Conservation (phyloP, 345 rosid genomes). For the Gossypium longicalyx region DNA sequence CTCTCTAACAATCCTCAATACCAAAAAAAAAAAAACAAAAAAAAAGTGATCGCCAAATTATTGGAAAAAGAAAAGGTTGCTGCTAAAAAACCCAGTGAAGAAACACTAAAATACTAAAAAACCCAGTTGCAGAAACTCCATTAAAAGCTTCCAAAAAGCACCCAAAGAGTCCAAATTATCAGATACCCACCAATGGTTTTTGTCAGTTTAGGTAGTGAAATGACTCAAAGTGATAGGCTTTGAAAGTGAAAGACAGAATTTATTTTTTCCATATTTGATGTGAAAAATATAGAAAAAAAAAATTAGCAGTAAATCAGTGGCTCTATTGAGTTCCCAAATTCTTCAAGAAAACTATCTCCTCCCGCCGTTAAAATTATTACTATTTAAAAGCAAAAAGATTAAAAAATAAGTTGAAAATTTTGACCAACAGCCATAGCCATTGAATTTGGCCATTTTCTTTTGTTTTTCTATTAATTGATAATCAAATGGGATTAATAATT, state of each 20-base stretch:
- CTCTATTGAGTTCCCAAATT: conserved; percentile 10
- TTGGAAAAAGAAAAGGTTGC: not conserved
- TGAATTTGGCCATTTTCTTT: conserved; percentile 9
- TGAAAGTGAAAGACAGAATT: not conserved
- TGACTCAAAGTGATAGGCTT: not conserved
- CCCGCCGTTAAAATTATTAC: not conserved
- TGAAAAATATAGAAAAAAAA: not conserved
- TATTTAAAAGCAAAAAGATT: not conserved
- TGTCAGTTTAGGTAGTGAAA: not conserved
- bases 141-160: not conserved
- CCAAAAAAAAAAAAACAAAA: not conserved
- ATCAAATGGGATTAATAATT: too few species aligned
- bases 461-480: not conserved
- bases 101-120: not conserved
- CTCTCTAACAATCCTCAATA: not conserved
- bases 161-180: not conserved
- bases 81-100: not conserved
- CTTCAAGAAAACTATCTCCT: not conserved
- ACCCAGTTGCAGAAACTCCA: not conserved
- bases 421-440: not conserved
- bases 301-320: not conserved
- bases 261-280: not conserved
- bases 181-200: not conserved
- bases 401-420: not conserved
- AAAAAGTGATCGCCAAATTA: not conserved